Evolutionary conservation across 129 eudicot genomes (phyloP).

Genomic region (Flaveria ramosissima): DNA sequence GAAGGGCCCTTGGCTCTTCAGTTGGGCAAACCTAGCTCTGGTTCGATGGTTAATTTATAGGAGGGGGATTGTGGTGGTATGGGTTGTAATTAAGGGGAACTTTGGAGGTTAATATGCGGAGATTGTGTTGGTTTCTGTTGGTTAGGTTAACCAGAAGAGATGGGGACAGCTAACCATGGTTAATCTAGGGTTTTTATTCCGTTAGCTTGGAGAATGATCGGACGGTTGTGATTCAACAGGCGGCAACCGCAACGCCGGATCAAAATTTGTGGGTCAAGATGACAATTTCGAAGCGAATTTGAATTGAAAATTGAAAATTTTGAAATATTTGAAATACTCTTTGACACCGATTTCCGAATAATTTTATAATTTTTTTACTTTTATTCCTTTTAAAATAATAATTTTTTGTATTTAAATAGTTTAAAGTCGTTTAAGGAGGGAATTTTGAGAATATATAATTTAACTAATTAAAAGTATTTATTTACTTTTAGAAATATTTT

Average conservation of each 20-base stretch:
- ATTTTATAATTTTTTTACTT: background rate
- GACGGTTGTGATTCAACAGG: conserved; percentile 38
- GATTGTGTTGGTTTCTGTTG: conserved; percentile 28
- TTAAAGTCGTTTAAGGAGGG: background rate
- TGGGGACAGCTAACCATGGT: conserved; percentile 25
- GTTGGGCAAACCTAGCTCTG: conserved; percentile 88
- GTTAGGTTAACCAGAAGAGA: conserved; percentile 33
- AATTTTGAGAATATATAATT: background rate
- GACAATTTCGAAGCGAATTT: background rate
- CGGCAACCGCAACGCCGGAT: conserved; percentile 28
- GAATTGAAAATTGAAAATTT: conserved; percentile 27
- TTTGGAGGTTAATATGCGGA: conserved; percentile 29
- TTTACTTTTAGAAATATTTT: background rate
- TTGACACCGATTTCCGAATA: background rate
- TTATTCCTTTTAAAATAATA: background rate
- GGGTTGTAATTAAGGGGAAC: conserved; percentile 37
- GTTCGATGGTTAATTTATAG: conserved; percentile 67
- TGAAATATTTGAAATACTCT: conserved; percentile 19
- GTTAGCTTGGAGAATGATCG: conserved; percentile 30
- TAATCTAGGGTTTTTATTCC: conserved; percentile 33
- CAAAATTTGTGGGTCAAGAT: background rate
- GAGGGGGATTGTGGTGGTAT: conserved; percentile 29
- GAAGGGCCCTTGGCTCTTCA: conserved; percentile 81
- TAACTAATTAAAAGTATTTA: background rate
- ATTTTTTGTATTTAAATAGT: background rate